Evolutionary conservation across 1,139 yeast species (phyloP), one percentile per base, ranked within the genome.

Genomic region (Groenewaldozyma sp.): DNA sequence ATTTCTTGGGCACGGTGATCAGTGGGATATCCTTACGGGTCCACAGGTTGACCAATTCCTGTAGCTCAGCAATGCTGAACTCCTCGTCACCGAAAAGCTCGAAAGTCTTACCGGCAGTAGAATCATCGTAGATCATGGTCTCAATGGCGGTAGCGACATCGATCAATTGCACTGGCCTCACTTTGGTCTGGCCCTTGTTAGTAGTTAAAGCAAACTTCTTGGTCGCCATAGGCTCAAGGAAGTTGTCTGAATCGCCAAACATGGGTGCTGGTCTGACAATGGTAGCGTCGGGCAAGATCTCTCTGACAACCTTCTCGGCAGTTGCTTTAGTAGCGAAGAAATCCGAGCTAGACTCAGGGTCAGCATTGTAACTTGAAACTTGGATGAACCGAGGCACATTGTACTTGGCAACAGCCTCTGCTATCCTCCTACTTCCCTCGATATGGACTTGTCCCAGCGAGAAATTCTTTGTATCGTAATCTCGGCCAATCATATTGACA

Each of bases 181-280:
- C 64, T 49, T 69, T 71, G 61, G 78, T 80, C 48, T 74, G 73
- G 60, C 77, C 74, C 57, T 71, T 71, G 62, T 81, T 75, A 41
- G 84, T 78, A 34, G 79, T 70, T 68, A 80, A 71, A 65, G 74
- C 65, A 54, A 73, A 70, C 51, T 71, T 67, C 24, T 55, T 49
- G 41, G 65, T 59, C 34, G 73, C 77, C 58, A 82, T 67, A 57
- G 71, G 71, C 64, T 78, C 79, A 54, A 84, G 68, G 58, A 84
- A 76, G 49, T 72, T 68, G 59, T 82, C 91, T 58, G 80, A 82
- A 58, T 80, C 70, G 32, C 94, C 94, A 57, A 64, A 84, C 75
- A 83, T 72, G 46, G 83, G 86, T 17, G 83, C 77, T 10, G 95
- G 95, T 62, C 95, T 78, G 33, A 84, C 93, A 55, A 84, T 82